Percentiles rank a stretch among this genome's conserved stretches.
Evolutionary conservation across 108 stramenopile species (phyloP).

Genomic region (Cyclotella sp.): DNA sequence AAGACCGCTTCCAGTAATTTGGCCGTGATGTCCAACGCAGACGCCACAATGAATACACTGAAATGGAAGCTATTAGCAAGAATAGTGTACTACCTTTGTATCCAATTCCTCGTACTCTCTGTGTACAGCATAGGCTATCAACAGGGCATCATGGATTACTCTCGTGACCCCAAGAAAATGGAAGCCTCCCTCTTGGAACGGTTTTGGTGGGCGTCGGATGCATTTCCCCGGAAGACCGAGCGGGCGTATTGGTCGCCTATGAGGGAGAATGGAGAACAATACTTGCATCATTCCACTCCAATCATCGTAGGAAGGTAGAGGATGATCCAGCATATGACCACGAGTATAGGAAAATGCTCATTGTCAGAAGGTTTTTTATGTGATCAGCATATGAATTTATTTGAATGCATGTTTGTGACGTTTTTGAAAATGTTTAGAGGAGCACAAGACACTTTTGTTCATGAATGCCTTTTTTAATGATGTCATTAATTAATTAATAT

Average conservation of each 20-base stretch:
- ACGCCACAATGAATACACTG: not conserved
- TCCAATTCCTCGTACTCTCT: slow-evolving; percentile 69
- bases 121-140: slow-evolving; percentile 79
- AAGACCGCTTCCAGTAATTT: not conserved
- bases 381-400: too few species aligned
- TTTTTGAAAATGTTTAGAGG: too few species aligned
- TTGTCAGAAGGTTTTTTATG: too few species aligned
- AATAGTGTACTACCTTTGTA: slow-evolving; percentile 51
- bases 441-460: too few species aligned
- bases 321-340: slow-evolving; percentile 21
- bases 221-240: slow-evolving; percentile 34
- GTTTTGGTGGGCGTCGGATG: slow-evolving; percentile 52
- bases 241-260: slow-evolving; percentile 39
- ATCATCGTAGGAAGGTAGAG: slow-evolving; percentile 6
- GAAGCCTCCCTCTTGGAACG: slow-evolving; percentile 41
- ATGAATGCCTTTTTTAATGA: too few species aligned
- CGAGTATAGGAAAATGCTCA: slow-evolving; percentile 28
- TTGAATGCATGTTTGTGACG: too few species aligned
- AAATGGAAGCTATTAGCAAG: slow-evolving; percentile 50
- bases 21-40: not conserved
- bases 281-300: slow-evolving; percentile 20
- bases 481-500: too few species aligned
- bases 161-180: slow-evolving; percentile 43
- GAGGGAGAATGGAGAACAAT: slow-evolving; percentile 52
- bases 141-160: slow-evolving; percentile 72